A percentile compares a stretch with the other conserved stretches of the same genome.
Conservation (phyloP, 163 green algal genomes). For the Trebouxiophyceae sp. region DNA sequence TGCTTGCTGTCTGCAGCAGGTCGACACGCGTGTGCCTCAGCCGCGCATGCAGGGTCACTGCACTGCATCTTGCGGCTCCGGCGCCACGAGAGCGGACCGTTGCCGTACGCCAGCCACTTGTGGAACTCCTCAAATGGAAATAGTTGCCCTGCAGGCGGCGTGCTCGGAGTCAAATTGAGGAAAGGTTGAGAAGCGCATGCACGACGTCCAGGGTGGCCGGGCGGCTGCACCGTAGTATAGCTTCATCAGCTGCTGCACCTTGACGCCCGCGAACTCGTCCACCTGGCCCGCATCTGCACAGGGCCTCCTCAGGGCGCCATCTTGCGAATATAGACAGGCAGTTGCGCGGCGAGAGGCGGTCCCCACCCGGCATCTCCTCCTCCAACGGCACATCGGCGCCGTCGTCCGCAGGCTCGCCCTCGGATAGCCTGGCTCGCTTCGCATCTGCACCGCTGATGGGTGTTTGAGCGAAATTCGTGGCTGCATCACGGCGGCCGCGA, state of each 20-base stretch:
- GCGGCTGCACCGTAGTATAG: slow-evolving; percentile 57
- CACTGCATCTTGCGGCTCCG: neutral
- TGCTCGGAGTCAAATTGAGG: neutral
- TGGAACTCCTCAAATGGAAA: slow-evolving; percentile 79
- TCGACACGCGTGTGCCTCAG: neutral
- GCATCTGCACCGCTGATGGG: too few relatives aligned
- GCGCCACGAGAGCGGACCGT: slow-evolving; percentile 40
- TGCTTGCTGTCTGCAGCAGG: slow-evolving; percentile 47
- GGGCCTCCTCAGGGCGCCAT: too few relatives aligned
- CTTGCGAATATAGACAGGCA: too few relatives aligned
- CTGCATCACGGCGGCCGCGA: too few relatives aligned
- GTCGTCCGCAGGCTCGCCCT: too few relatives aligned
- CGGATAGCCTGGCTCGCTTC: too few relatives aligned
- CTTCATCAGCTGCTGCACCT: slow-evolving; percentile 44
- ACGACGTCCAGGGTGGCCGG: too few relatives aligned
- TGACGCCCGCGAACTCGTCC: neutral
- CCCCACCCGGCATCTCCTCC: too few relatives aligned
- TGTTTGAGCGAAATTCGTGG: too few relatives aligned
- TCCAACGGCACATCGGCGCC: too few relatives aligned
- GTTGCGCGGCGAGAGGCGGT: too few relatives aligned
- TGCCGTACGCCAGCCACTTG: slow-evolving; percentile 86
- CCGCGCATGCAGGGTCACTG: neutral
- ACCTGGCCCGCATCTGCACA: too few relatives aligned
- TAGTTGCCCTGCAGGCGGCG: slow-evolving; percentile 23
- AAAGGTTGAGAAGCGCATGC: neutral